Base-by-base conservation (phyloP, 768 basidiomycete species). In the Mycena amicta region DNA sequence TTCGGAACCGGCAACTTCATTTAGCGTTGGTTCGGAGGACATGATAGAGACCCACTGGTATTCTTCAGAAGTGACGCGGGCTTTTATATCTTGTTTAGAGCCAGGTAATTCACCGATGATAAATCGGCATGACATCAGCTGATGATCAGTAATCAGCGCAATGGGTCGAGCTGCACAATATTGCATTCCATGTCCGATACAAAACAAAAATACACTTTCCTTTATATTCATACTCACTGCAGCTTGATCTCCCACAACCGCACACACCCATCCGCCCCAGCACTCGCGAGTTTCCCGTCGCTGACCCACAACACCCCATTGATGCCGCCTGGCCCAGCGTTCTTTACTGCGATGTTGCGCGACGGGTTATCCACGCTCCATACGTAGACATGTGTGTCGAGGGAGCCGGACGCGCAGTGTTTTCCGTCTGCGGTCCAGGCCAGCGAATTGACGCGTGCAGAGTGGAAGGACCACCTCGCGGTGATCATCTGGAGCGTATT, bases 381-480 rank as follows among this genome's bases (percentile, higher is more conserved):
- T 25, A 98, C 75, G 67, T 94, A 97, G 4, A 96, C 85, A 63
- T 93, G 85, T 28, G 95, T 95, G 70, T 98, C 96, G n/a, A 96
- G 80, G 20, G 93, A 92, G 12, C 89, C 94, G 3, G 93, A 94
- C 12, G 87, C 95, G 61, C 90, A 83, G 67, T 95, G 86, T 60
- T 80, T 79, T 5, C 87, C 86, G 67, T 91, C 87, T 5, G 83
- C 64, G 5, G 90, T 86, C 86, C 90, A 95, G 1, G 84, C 76
- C 18, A 98, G 79, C 11, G 91, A 85, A 64, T 88, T 83, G 59
- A 98, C 83, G 27, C 92, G 87, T 0, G 86, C 92, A 8, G 87
- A 80, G 74, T 98, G 96, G 77, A 88, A 85, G 6, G 90, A 83
- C 96, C 96, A 98, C 55, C 86, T 85, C 3, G 86, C 80, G 37